Percentiles rank a stretch among this genome's conserved stretches.
Conservation (phyloP, 148 eudicot genomes). For the Rhododendron molle region DNA sequence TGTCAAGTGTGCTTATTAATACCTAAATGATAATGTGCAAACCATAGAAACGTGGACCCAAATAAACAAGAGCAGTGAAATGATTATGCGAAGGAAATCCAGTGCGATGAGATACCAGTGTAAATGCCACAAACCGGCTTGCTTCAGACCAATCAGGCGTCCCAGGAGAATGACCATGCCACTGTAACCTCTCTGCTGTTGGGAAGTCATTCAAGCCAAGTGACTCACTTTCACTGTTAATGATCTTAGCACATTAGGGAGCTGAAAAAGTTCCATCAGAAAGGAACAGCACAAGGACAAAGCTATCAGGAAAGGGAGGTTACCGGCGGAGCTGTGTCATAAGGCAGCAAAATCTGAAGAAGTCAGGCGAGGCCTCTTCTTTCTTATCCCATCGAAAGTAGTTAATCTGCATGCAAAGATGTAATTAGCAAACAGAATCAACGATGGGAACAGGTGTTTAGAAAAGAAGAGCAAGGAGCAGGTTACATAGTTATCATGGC, state of each 20-base stretch:
- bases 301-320: too few species aligned
- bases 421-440: constrained; percentile 21
- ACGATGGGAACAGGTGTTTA: background rate
- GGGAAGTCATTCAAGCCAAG: constrained; percentile 87
- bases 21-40: background rate
- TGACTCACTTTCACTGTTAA: constrained; percentile 77
- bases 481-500: constrained; percentile 89
- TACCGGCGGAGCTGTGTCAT: too few species aligned
- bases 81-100: background rate
- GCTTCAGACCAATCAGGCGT: constrained; percentile 87
- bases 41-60: background rate
- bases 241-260: constrained; percentile 3
- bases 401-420: constrained; percentile 60
- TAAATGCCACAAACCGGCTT: constrained; percentile 87
- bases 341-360: too few species aligned
- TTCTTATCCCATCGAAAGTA: constrained; percentile 94
- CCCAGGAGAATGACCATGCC: constrained; percentile 86
- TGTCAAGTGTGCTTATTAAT: background rate
- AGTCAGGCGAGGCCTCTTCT: too few species aligned
- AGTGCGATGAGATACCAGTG: constrained; percentile 50
- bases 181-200: constrained; percentile 89
- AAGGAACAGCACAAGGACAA: too few species aligned
- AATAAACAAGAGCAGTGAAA: background rate
- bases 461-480: constrained; percentile 4
- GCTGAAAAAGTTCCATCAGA: background rate